A percentile compares a stretch with the other conserved stretches of the same genome.
Conservation (phyloP, 2,329 filamentous ascomycete species). For the Colletotrichum noveboracense region DNA sequence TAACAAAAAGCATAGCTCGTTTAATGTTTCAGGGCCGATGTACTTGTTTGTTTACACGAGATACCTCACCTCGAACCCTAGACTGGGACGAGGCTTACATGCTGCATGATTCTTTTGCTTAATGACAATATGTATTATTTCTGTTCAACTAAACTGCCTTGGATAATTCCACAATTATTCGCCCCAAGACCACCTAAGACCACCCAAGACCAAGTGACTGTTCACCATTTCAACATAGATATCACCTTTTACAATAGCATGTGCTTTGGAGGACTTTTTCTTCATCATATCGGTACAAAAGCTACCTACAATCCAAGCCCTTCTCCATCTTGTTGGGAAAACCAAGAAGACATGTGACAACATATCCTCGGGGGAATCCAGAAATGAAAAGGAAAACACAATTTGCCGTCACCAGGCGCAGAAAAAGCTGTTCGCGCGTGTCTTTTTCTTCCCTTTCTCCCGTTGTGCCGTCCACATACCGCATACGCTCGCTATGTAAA, state of each 20-base stretch:
- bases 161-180: background rate
- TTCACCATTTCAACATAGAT: background rate
- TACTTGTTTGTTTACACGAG: background rate
- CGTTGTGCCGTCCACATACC: background rate
- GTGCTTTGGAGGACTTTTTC: background rate
- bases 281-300: constrained; percentile 17
- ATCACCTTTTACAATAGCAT: background rate
- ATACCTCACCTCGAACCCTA: constrained; percentile 10
- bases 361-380: background rate
- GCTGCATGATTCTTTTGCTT: background rate
- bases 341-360: background rate
- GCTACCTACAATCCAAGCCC: background rate
- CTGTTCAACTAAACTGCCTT: background rate
- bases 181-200: too few relatives aligned
- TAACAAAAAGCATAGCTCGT: background rate
- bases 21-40: background rate
- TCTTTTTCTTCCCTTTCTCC: background rate
- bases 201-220: background rate
- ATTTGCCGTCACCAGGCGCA: background rate
- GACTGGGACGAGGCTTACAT: background rate
- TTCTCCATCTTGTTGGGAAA: background rate
- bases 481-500: constrained; percentile 21
- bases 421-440: background rate
- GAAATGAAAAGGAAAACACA: background rate
- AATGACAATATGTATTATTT: background rate